Conservation (phyloP, 495 filamentous ascomycete species). For the Niebla homalea region DNA sequence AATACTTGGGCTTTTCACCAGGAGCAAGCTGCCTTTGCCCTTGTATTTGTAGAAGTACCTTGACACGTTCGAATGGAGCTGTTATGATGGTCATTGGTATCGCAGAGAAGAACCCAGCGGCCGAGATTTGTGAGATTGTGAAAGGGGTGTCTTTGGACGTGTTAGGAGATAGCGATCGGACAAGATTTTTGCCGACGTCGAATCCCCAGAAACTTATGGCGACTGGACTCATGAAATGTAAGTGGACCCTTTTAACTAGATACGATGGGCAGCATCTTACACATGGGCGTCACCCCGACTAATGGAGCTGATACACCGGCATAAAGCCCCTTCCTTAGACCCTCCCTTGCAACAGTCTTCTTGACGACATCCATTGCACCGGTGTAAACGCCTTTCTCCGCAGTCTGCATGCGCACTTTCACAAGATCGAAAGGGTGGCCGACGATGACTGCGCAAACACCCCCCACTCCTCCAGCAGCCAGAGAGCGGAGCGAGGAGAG, state of each 20-base stretch:
- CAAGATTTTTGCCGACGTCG: conserved; percentile 82
- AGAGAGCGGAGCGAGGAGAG: conserved; percentile 54
- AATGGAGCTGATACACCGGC: conserved; percentile 93
- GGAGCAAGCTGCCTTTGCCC: conserved; percentile 75
- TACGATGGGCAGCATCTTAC: conserved; percentile 41
- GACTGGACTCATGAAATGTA: conserved; percentile 37
- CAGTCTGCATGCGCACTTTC: conserved; percentile 93
- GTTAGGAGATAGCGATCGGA: conserved; percentile 43
- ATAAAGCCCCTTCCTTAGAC: conserved; percentile 73
- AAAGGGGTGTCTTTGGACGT: conserved; percentile 46
- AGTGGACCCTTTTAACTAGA: neutral
- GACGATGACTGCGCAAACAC: conserved; percentile 82
- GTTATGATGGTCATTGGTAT: conserved; percentile 97
- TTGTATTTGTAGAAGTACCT: conserved; percentile 95
- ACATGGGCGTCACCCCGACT: conserved; percentile 96
- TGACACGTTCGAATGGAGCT: conserved; percentile 95
- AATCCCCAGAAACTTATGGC: conserved; percentile 99
- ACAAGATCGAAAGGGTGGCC: conserved; percentile 97
- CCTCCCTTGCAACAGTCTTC: conserved; percentile 79
- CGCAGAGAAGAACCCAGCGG: conserved; percentile 93
- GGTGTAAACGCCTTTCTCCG: conserved; percentile 82
- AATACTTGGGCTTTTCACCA: conserved; percentile 87
- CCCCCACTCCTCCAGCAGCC: conserved; percentile 81
- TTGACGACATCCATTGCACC: conserved; percentile 84
- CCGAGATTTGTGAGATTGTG: conserved; percentile 75